phyloP scores from a whole-genome alignment of 148 eudicot species.

The Bassia scoparia region DNA sequence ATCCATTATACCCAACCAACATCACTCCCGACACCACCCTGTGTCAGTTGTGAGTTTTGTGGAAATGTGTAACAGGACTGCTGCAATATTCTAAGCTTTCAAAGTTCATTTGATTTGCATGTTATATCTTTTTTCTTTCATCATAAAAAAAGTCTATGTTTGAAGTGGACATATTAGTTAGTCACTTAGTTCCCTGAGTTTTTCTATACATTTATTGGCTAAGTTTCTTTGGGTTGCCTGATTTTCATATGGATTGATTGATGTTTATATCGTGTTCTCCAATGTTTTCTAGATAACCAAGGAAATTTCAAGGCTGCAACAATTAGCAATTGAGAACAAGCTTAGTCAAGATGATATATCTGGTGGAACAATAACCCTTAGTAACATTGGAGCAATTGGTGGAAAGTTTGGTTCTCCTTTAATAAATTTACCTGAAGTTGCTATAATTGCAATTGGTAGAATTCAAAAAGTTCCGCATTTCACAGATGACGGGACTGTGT shows the following conservation, averaged over 20 bases:
- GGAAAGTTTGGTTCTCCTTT: conserved; percentile 95
- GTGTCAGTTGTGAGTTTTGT: no score
- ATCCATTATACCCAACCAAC: no score
- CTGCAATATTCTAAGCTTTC: background rate
- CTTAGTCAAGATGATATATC: conserved; percentile 70
- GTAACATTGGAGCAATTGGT: conserved; percentile 95
- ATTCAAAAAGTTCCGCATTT: conserved; percentile 65
- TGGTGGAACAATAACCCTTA: conserved; percentile 86
- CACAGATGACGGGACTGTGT: conserved; percentile 65
- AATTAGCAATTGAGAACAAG: conserved; percentile 71
- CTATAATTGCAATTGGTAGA: conserved; percentile 82
- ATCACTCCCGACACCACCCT: no score
- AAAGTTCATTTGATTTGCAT: background rate
- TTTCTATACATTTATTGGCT: background rate
- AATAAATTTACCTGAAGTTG: conserved; percentile 75
- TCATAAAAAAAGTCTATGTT: background rate
- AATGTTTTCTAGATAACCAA: conserved; percentile 60
- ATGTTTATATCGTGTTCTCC: no score
- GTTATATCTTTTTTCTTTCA: background rate
- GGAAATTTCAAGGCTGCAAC: conserved; percentile 71
- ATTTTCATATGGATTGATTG: background rate
- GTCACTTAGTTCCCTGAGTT: background rate
- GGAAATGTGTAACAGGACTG: no score
- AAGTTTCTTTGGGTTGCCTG: background rate
- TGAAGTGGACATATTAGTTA: background rate